phyloP scores from a whole-genome alignment of 495 filamentous ascomycete species.

The Mytilinidion resinicola region DNA sequence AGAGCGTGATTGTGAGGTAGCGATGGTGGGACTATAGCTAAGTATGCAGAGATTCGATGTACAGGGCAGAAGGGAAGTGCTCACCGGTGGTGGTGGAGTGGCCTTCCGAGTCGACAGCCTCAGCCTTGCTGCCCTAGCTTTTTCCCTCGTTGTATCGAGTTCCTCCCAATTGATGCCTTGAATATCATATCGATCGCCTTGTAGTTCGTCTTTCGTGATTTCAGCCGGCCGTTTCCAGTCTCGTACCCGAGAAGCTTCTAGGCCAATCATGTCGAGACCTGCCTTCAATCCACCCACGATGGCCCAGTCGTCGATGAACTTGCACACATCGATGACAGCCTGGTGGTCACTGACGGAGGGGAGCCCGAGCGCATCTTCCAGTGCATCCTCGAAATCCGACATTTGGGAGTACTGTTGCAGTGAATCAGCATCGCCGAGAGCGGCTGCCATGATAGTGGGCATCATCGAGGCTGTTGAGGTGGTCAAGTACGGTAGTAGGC shows the following conservation, averaged over 20 bases:
- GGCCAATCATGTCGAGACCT: background rate
- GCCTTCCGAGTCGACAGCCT: background rate
- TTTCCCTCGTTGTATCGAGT: constrained; percentile 53
- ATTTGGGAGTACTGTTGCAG: background rate
- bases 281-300: background rate
- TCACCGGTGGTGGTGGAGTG: background rate
- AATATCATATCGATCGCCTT: constrained; percentile 58
- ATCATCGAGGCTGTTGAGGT: no score
- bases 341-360: background rate
- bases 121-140: constrained; percentile 49
- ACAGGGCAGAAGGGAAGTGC: no score
- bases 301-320: constrained; percentile 4
- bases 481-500: background rate
- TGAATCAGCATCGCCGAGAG: background rate
- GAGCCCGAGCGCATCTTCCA: background rate
- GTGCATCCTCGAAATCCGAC: background rate
- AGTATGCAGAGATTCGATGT: no score
- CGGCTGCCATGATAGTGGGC: background rate
- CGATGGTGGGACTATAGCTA: no score
- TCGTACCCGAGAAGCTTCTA: constrained; percentile 11
- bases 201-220: constrained; percentile 40
- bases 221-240: constrained; percentile 38
- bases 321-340: background rate
- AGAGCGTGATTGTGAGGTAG: no score
- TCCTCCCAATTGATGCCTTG: constrained; percentile 74